These are phyloP conservation scores for Suillus subluteus DNA, from an alignment of 768 basidiomycete genomes.

Conservation along the genomic window DNA sequence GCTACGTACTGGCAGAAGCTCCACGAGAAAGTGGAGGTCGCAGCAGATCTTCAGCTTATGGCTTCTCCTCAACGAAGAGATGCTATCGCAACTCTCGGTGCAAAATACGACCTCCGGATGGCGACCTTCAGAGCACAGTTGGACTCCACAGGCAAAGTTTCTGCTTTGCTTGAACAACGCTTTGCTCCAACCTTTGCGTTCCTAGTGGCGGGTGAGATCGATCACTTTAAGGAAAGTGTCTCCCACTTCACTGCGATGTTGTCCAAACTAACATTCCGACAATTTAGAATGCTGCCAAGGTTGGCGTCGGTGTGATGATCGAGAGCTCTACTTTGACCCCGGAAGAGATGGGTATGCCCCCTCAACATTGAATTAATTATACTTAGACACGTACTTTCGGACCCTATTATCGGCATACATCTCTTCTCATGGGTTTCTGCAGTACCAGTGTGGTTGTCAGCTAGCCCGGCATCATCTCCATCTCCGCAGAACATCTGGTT, in stretches of 20 bases:
- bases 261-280: conserved; percentile 9
- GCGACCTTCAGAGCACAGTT: conserved; percentile 93
- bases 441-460: conserved; percentile 1
- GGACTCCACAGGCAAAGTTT: conserved; percentile 94
- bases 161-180: conserved; percentile 92
- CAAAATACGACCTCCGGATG: conserved; percentile 95
- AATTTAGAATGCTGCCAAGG: conserved; percentile 84
- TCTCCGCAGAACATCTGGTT: not conserved
- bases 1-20: conserved; percentile 97
- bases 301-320: conserved; percentile 98
- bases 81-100: conserved; percentile 91
- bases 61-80: conserved; percentile 82
- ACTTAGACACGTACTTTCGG: conserved; percentile 31
- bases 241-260: conserved; percentile 6
- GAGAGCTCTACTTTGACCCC: conserved; percentile 82
- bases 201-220: conserved; percentile 94
- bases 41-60: conserved; percentile 86
- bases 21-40: conserved; percentile 96
- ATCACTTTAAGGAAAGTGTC: conserved; percentile 88
- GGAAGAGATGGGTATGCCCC: conserved; percentile 78
- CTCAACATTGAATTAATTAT: conserved; percentile 42
- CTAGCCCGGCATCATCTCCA: not conserved
- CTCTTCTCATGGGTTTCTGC: conserved; percentile 17
- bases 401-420: conserved; percentile 23
- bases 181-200: conserved; percentile 96